Base-by-base conservation (phyloP, 2,329 filamentous ascomycete species). In the Trichoderma sp. region DNA sequence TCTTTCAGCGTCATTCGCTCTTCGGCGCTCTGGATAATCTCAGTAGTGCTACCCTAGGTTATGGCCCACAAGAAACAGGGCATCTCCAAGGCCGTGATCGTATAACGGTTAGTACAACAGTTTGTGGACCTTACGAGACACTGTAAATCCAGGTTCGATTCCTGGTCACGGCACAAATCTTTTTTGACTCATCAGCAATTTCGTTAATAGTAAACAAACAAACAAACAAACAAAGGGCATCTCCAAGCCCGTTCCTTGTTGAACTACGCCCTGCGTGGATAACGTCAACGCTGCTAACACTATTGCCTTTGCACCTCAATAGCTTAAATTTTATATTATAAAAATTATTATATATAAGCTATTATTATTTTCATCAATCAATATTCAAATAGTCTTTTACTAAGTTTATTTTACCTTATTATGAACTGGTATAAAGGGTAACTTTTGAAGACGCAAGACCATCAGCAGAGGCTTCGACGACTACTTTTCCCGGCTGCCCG, bases 61-160 rank as follows among this genome's bases (percentile, higher is more conserved):
- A n/a, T 17, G 15, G 39, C 39, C 39, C 15, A 43, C 15, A 3
- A 43, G 15, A 43, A 43, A n/a, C 15, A 17, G 39, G 17, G 39
- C 15, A 43, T 43, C 36, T 17, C 30, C 36, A 26, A 39, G 15
- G 76, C 77, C 76, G 74, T 73, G 70, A 72, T 77, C 73, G 77
- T 79, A 75, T 78, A 79, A 76, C 73, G 77, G 77, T 76, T 67
- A 77, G 76, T 73, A 78, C 76, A 76, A 73, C 74, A 77, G 75
- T 77, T 79, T 78, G 77, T 79, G 77, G 76, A 65, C 72, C 62
- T 11, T 39, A 59, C 36, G 58, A 77, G 73, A 71, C 76, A 78
- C 76, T 78, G 76, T 74, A 76, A 78, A 78, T 76, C 73, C 73
- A 76, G 73, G 77, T 77, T 79, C 76, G 76, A 79, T 75, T 79